Percentiles rank a stretch among this genome's conserved stretches.
These are phyloP conservation scores for Elongisporangium anandrum DNA, from an alignment of 352 stramenopile species.

Conservation along the genomic window DNA sequence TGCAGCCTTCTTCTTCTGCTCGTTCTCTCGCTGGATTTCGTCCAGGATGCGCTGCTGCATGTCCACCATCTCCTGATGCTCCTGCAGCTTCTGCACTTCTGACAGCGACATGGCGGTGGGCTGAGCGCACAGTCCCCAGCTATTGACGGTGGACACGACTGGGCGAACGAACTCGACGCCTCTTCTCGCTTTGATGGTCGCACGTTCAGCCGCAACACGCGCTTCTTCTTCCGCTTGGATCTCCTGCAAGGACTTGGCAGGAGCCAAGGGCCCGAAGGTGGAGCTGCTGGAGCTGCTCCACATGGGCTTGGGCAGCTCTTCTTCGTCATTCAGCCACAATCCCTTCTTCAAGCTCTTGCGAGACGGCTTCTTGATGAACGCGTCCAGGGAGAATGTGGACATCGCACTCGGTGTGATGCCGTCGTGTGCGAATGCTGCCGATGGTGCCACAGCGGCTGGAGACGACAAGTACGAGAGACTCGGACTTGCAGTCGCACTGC, in stretches of 20 bases:
- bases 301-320: slow-evolving; percentile 8
- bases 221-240: slow-evolving; percentile 67
- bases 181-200: slow-evolving; percentile 29
- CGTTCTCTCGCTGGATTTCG: slow-evolving; percentile 36
- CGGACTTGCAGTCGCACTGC: slow-evolving; percentile 24
- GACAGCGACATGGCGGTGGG: slow-evolving; percentile 48
- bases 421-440: slow-evolving; percentile 32
- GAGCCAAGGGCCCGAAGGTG: not conserved
- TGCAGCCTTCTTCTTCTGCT: slow-evolving; percentile 12
- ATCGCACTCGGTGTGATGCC: slow-evolving; percentile 34
- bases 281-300: slow-evolving; percentile 15
- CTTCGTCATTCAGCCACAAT: slow-evolving; percentile 8
- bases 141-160: slow-evolving; percentile 50
- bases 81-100: slow-evolving; percentile 58
- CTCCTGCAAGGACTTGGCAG: slow-evolving; percentile 46
- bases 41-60: slow-evolving; percentile 63
- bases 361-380: slow-evolving; percentile 54
- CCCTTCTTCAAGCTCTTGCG: slow-evolving; percentile 12
- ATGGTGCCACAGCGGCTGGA: not conserved
- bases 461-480: slow-evolving; percentile 19
- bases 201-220: slow-evolving; percentile 25
- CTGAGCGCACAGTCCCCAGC: slow-evolving; percentile 51
- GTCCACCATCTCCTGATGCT: slow-evolving; percentile 57
- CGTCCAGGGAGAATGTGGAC: slow-evolving; percentile 56
- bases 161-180: not conserved